These are phyloP conservation scores for Sporisorium sorghi DNA, from an alignment of 1,284 basidiomycete species.

Conservation along the genomic window DNA sequence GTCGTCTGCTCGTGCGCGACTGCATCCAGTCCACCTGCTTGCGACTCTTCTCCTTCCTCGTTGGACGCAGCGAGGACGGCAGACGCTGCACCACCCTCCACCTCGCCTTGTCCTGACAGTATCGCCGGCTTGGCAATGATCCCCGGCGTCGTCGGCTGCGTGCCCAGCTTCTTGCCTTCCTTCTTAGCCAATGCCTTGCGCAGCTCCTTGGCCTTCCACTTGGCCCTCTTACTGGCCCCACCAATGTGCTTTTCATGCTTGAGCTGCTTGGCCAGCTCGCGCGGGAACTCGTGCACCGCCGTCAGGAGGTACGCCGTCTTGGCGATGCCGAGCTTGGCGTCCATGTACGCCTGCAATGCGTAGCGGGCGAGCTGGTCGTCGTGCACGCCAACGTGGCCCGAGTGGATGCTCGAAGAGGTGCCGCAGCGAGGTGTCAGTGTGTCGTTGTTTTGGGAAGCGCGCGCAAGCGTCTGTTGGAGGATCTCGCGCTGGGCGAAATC, in stretches of 20 bases:
- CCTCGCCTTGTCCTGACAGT: slow-evolving; percentile 14
- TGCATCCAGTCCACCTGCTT: neutral
- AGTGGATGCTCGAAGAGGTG: slow-evolving; percentile 51
- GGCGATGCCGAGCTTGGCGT: slow-evolving; percentile 37
- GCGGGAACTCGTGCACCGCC: slow-evolving; percentile 28
- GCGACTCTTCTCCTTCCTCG: too few relatives aligned
- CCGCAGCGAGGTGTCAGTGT: neutral
- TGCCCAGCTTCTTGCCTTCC: slow-evolving; percentile 35
- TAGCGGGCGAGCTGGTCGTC: slow-evolving; percentile 12
- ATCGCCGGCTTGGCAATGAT: slow-evolving; percentile 28
- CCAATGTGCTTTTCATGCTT: slow-evolving; percentile 49
- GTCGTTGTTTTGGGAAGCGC: neutral
- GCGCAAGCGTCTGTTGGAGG: slow-evolving; percentile 33
- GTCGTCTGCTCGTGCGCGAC: slow-evolving; percentile 7
- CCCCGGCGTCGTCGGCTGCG: slow-evolving; percentile 37
- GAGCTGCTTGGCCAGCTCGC: slow-evolving; percentile 35
- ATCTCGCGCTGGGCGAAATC: slow-evolving; percentile 62
- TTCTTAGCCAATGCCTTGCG: slow-evolving; percentile 36
- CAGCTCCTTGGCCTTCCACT: slow-evolving; percentile 42
- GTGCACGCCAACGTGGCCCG: slow-evolving; percentile 39
- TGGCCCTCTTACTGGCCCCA: slow-evolving; percentile 39
- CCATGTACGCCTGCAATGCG: slow-evolving; percentile 30
- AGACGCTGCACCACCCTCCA: too few relatives aligned
- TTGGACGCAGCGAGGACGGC: neutral
- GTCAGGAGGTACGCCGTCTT: slow-evolving; percentile 42